Conservation (phyloP, 2,329 filamentous ascomycete genomes). For the Botrytis fabae region DNA sequence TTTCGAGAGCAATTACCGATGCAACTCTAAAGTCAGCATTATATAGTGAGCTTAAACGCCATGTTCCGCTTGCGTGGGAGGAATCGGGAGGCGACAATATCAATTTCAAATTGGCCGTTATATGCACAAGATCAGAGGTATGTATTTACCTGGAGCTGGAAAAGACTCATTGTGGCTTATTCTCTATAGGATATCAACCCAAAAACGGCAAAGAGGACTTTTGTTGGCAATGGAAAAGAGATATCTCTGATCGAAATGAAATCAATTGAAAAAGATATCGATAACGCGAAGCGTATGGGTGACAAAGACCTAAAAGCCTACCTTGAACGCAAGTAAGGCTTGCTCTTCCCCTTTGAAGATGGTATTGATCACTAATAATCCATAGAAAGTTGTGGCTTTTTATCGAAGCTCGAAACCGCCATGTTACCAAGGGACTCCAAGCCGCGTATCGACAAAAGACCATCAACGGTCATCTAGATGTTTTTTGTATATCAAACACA, state of each 20-base stretch:
- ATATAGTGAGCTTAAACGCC: background rate
- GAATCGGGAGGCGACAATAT: conserved; percentile 23
- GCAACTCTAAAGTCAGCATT: conserved; percentile 10
- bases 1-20: background rate
- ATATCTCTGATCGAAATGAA: background rate
- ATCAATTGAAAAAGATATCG: background rate
- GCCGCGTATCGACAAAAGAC: background rate
- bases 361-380: background rate
- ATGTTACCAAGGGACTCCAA: background rate
- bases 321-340: background rate
- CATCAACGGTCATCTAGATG: conserved; percentile 34
- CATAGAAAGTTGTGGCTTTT: background rate
- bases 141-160: background rate
- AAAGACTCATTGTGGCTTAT: background rate
- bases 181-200: background rate
- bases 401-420: conserved; percentile 4
- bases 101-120: conserved; percentile 8
- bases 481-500: conserved; percentile 42
- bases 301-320: background rate
- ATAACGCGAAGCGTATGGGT: background rate
- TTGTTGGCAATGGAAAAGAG: background rate
- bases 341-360: background rate
- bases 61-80: conserved; percentile 7
- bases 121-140: background rate
- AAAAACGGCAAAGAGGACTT: background rate